Percentiles rank a stretch among this genome's conserved stretches.
These are phyloP conservation scores for Allium fistulosum DNA, from an alignment of 106 monocot genomes.

Conservation along the genomic window DNA sequence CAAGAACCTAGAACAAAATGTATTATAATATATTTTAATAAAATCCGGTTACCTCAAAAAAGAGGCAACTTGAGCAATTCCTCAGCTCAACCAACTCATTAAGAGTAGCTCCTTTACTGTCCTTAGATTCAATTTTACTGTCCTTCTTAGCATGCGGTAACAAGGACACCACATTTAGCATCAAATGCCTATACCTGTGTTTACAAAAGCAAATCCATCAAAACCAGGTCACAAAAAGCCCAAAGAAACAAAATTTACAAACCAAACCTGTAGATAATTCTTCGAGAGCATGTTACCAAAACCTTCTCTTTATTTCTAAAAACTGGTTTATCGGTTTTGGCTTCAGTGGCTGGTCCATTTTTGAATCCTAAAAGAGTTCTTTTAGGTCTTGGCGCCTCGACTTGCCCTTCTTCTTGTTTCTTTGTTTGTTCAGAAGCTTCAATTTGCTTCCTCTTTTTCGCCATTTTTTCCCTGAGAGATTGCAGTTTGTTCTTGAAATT, in stretches of 20 bases:
- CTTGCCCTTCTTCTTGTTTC: neutral
- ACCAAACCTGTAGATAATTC: conserved; percentile 69
- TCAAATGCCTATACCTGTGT: conserved; percentile 84
- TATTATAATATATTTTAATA: neutral
- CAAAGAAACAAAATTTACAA: conserved; percentile 1
- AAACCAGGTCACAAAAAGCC: neutral
- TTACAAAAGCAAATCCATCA: neutral
- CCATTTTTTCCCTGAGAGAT: no score
- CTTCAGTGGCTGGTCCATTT: conserved; percentile 22
- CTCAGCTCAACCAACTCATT: conserved; percentile 86
- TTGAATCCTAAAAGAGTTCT: conserved; percentile 75
- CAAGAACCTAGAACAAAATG: no score
- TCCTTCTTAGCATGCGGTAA: conserved; percentile 93
- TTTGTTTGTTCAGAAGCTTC: no score
- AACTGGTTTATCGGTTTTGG: conserved; percentile 5
- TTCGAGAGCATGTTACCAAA: conserved; percentile 76
- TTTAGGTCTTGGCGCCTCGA: conserved; percentile 29
- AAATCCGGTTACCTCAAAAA: conserved; percentile 68
- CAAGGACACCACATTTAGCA: conserved; percentile 84
- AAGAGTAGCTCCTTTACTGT: conserved; percentile 66
- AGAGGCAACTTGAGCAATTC: conserved; percentile 82
- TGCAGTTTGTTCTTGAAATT: no score
- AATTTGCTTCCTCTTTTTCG: no score
- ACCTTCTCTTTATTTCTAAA: conserved; percentile 98
- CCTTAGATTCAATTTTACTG: conserved; percentile 88